Conservation (phyloP, 2,329 filamentous ascomycete genomes). For the Botryotinia globosa region DNA sequence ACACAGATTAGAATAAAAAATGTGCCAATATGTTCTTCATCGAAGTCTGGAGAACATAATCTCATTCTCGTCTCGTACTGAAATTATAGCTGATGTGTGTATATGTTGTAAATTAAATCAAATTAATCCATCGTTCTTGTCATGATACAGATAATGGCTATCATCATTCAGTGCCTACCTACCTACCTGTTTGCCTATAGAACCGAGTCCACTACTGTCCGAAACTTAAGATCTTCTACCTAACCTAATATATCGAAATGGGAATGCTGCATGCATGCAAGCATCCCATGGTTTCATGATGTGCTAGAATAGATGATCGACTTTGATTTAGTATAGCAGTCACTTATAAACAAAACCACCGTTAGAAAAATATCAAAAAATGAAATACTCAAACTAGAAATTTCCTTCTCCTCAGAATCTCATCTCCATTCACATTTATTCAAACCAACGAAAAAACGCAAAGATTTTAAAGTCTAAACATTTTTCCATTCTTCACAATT, state of each 20-base stretch:
- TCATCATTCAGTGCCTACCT: background rate
- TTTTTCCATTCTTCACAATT: background rate
- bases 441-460: no score
- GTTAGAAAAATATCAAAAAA: no score
- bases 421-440: no score
- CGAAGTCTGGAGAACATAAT: background rate
- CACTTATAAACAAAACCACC: no score
- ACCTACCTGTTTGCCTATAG: background rate
- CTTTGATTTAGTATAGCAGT: no score
- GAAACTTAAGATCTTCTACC: background rate
- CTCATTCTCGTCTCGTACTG: background rate
- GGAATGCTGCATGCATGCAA: background rate
- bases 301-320: no score
- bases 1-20: background rate
- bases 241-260: background rate
- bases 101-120: background rate
- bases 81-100: background rate
- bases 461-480: background rate
- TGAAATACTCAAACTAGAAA: background rate
- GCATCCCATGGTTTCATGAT: background rate
- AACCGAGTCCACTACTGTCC: background rate
- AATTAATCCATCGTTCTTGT: background rate
- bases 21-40: background rate
- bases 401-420: background rate
- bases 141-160: background rate